These are phyloP conservation scores for Peronosclerospora sorghi DNA, from an alignment of 352 stramenopile genomes.

Conservation along the genomic window DNA sequence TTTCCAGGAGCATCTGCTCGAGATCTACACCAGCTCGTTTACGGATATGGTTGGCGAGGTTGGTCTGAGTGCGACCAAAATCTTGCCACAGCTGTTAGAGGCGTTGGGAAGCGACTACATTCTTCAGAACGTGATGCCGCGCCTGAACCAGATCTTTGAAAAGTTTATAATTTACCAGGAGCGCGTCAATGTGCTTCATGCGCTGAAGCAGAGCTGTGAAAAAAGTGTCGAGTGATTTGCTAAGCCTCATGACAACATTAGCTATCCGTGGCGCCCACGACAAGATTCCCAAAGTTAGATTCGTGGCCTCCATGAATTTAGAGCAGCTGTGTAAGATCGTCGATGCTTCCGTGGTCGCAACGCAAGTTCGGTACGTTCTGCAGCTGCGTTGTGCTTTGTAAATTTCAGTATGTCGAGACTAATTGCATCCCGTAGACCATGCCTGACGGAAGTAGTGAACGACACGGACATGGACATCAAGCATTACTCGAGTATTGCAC, in stretches of 20 bases:
- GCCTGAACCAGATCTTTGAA: slow-evolving; percentile 71
- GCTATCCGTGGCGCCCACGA: slow-evolving; percentile 65
- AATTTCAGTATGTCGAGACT: slow-evolving; percentile 1
- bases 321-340: slow-evolving; percentile 75
- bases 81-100: slow-evolving; percentile 61
- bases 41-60: slow-evolving; percentile 91
- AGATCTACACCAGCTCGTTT: slow-evolving; percentile 86
- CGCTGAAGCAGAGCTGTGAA: slow-evolving; percentile 57
- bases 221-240: slow-evolving; percentile 59
- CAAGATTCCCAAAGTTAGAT: slow-evolving; percentile 85
- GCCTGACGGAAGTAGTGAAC: slow-evolving; percentile 62
- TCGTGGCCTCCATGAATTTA: slow-evolving; percentile 78
- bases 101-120: slow-evolving; percentile 76
- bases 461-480: slow-evolving; percentile 78
- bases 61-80: slow-evolving; percentile 87
- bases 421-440: slow-evolving; percentile 33
- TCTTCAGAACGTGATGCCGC: slow-evolving; percentile 72
- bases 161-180: slow-evolving; percentile 83
- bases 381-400: background rate
- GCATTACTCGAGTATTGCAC: slow-evolving; percentile 75
- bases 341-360: slow-evolving; percentile 48
- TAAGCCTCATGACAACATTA: slow-evolving; percentile 48
- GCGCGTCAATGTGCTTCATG: slow-evolving; percentile 76
- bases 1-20: slow-evolving; percentile 79
- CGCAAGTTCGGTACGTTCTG: slow-evolving; percentile 56